Conservation (phyloP, 192 early-diverging fungal species). For the Coemansia sp. region DNA sequence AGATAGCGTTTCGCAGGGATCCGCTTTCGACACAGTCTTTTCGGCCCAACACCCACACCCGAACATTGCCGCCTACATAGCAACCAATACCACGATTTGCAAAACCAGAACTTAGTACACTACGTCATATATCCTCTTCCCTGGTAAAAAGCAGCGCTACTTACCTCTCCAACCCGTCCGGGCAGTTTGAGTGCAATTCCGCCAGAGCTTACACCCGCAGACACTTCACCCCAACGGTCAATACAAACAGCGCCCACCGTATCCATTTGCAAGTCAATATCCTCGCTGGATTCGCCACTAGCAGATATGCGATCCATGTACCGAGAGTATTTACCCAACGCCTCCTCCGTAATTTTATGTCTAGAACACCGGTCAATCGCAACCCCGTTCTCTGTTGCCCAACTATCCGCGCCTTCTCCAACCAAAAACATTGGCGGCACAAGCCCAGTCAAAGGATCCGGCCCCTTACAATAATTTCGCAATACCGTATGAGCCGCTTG, state of each 20-base stretch:
- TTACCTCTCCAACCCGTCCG: constrained; percentile 82
- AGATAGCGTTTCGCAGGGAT: constrained; percentile 21
- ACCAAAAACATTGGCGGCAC: constrained; percentile 61
- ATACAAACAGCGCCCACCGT: constrained; percentile 90
- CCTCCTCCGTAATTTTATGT: constrained; percentile 25
- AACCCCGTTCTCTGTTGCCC: constrained; percentile 26
- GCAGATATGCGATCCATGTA: constrained; percentile 20
- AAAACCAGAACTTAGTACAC: too few relatives aligned
- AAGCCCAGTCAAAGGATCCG: constrained; percentile 36
- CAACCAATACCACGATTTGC: constrained; percentile 1
- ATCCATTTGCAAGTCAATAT: constrained; percentile 56
- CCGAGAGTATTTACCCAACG: constrained; percentile 22
- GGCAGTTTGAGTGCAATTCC: constrained; percentile 84
- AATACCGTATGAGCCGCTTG: constrained; percentile 57
- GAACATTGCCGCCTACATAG: constrained; percentile 73
- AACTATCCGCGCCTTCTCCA: constrained; percentile 61
- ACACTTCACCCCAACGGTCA: constrained; percentile 63
- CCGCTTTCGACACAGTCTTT: constrained; percentile 8
- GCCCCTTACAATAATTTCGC: constrained; percentile 23
- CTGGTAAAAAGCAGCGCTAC: not conserved
- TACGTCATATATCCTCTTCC: not conserved
- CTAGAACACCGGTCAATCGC: constrained; percentile 12
- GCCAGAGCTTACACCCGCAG: constrained; percentile 81
- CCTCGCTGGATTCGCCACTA: not conserved
- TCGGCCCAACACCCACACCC: constrained; percentile 84